Evolutionary conservation across 768 basidiomycete species (phyloP).

Genomic region (Tricholoma terreum): DNA sequence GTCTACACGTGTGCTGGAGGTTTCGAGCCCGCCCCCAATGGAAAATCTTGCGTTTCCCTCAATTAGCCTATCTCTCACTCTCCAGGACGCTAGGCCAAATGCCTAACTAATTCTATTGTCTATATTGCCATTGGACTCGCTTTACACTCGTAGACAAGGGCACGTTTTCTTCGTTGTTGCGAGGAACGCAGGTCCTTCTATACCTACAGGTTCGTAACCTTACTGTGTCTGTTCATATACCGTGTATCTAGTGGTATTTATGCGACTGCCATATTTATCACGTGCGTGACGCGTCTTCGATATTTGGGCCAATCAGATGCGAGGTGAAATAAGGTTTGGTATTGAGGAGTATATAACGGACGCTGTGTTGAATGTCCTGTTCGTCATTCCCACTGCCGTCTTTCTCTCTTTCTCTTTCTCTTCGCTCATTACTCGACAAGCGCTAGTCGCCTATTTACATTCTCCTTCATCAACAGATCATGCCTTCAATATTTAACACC

Average conservation of each 20-base stretch:
- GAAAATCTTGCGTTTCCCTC: slow-evolving; percentile 39
- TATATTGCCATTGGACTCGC: background rate
- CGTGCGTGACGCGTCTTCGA: slow-evolving; percentile 2
- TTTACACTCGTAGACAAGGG: background rate
- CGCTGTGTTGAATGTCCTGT: background rate
- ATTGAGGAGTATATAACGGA: slow-evolving; percentile 9
- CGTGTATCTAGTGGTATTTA: no score
- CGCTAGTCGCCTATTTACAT: slow-evolving; percentile 29
- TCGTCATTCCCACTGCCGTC: slow-evolving; percentile 12
- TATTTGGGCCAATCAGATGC: slow-evolving; percentile 19
- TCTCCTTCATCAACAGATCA: slow-evolving; percentile 18
- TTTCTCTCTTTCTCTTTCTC: slow-evolving; percentile 13
- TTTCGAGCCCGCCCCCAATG: slow-evolving; percentile 40
- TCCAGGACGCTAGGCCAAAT: no score
- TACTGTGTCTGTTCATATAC: no score
- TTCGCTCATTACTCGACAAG: slow-evolving; percentile 10
- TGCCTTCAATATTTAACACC: slow-evolving; percentile 35
- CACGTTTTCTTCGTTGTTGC: background rate
- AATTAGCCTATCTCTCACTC: slow-evolving; percentile 17
- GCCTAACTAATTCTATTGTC: slow-evolving; percentile 1
- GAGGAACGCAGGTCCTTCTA: no score
- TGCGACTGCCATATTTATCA: no score
- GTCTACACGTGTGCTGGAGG: slow-evolving; percentile 52
- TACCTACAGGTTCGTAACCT: no score
- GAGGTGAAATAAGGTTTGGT: slow-evolving; percentile 17